phyloP scores from a whole-genome alignment of 768 basidiomycete genomes.

The Hygrophoropsis aurantiaca region DNA sequence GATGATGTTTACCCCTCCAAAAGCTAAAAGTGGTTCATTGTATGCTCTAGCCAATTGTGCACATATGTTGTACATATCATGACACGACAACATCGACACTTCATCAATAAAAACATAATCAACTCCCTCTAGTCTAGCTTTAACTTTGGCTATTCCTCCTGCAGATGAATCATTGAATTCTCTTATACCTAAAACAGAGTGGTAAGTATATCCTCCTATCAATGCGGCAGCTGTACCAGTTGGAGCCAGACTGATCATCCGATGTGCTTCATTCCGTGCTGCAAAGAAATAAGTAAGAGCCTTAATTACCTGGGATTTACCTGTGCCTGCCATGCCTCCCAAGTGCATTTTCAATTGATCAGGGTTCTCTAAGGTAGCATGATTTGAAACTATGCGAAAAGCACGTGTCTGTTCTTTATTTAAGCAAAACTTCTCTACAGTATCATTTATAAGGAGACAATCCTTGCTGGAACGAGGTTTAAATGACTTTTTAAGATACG shows the following conservation, averaged over 20 bases:
- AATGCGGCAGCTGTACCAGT: conserved; percentile 34
- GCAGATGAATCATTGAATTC: not conserved
- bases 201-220: conserved; percentile 36
- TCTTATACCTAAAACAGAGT: conserved; percentile 30
- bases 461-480: no score
- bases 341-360: conserved; percentile 33
- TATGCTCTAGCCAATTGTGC: conserved; percentile 18
- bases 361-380: conserved; percentile 7
- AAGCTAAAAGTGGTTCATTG: conserved; percentile 17
- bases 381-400: conserved; percentile 27
- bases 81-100: conserved; percentile 41
- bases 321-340: conserved; percentile 35
- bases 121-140: conserved; percentile 17
- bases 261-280: conserved; percentile 15
- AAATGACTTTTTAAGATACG: no score
- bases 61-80: conserved; percentile 31
- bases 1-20: conserved; percentile 41
- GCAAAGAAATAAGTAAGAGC: conserved; percentile 22
- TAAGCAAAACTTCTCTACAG: conserved; percentile 4
- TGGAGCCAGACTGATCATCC: conserved; percentile 27
- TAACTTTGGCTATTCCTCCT: not conserved
- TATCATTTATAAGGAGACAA: no score
- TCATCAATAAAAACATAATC: conserved; percentile 45
- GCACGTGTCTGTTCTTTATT: conserved; percentile 34
- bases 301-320: conserved; percentile 31